Percentiles rank a stretch among this genome's conserved stretches.
phyloP scores from a whole-genome alignment of 257 asterid genomes.

The Solanum commersonii region DNA sequence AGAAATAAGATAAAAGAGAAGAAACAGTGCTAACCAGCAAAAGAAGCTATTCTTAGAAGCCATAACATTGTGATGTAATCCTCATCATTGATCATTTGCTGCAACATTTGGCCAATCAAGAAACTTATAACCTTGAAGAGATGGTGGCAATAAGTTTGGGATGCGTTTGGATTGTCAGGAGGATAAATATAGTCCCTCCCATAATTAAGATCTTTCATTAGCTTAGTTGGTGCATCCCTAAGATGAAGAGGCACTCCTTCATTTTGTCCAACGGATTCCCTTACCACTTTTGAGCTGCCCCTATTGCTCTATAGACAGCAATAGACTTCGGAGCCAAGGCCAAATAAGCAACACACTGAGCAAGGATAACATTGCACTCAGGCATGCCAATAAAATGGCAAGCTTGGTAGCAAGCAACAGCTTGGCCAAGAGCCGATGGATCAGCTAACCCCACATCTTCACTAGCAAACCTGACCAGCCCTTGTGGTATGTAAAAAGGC shows the following conservation, averaged over 20 bases:
- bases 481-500: constrained; percentile 75
- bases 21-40: neutral
- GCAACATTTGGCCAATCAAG: constrained; percentile 42
- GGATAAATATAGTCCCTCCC: constrained; percentile 66
- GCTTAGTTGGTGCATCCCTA: constrained; percentile 90
- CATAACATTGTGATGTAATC: neutral
- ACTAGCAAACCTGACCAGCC: constrained; percentile 60
- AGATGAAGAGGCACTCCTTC: constrained; percentile 72
- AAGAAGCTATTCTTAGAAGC: neutral
- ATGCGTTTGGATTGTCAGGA: constrained; percentile 42
- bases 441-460: constrained; percentile 81
- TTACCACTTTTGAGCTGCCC: constrained; percentile 50
- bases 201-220: constrained; percentile 76
- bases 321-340: constrained; percentile 76
- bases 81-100: neutral
- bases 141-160: constrained; percentile 59
- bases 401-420: constrained; percentile 75
- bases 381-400: constrained; percentile 86
- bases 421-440: constrained; percentile 65
- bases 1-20: neutral
- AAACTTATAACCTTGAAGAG: constrained; percentile 57
- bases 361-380: constrained; percentile 59
- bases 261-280: constrained; percentile 68
- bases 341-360: constrained; percentile 68
- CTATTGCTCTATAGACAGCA: constrained; percentile 52